These are phyloP conservation scores for Casuarina equisetifolia DNA, from an alignment of 306 rosid species.

Conservation along the genomic window DNA sequence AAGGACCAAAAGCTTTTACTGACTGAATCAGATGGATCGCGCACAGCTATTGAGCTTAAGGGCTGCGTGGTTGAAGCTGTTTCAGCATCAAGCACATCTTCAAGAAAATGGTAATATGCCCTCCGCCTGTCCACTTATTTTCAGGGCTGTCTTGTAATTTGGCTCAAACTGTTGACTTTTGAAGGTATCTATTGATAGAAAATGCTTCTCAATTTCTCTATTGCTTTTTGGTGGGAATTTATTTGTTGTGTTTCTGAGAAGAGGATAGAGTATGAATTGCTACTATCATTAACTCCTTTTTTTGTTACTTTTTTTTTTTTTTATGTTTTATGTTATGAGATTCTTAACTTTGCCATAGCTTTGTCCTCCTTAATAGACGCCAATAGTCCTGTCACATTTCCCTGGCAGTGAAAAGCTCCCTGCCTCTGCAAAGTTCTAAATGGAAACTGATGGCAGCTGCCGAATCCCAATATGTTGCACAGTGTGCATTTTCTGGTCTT, in stretches of 20 bases:
- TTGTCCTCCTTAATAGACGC: background rate
- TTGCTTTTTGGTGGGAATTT: background rate
- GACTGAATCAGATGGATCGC: conserved; percentile 56
- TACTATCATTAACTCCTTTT: background rate
- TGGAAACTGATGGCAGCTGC: background rate
- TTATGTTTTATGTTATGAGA: background rate
- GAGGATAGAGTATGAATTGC: background rate
- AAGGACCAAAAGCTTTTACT: conserved; percentile 49
- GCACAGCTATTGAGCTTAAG: conserved; percentile 48
- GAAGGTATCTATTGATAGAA: background rate
- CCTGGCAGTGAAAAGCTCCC: background rate
- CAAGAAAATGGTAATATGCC: conserved; percentile 78
- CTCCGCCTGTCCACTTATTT: conserved; percentile 8
- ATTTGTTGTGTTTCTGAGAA: background rate
- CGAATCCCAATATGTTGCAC: background rate
- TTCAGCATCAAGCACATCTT: conserved; percentile 61
- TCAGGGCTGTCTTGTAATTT: conserved; percentile 23
- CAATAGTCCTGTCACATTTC: background rate
- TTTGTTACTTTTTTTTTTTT: background rate
- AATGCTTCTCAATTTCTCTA: background rate
- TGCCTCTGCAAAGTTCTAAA: background rate
- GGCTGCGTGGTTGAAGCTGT: conserved; percentile 72
- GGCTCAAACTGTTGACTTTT: conserved; percentile 15
- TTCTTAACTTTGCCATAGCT: background rate
- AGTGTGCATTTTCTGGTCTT: background rate